Base-by-base conservation (phyloP, 352 stramenopile species). In the Phytophthora hibernalis region DNA sequence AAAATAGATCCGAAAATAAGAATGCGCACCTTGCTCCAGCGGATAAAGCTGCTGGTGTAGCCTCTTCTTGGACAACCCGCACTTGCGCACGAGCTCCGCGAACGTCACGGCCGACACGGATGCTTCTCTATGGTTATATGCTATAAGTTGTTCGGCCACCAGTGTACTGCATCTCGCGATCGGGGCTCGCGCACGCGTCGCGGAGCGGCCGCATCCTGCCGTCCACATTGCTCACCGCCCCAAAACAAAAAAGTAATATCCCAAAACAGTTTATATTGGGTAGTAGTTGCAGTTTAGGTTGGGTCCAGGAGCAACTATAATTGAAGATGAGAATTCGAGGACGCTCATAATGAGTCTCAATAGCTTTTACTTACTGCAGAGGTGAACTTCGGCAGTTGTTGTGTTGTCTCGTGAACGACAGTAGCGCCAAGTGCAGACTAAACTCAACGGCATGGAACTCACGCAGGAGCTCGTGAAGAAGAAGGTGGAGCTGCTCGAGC, bases 401-500 rank as follows among this genome's bases (percentile, higher is more conserved):
- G 20, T 49, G 43, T 35, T 45, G 18, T 10, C n/a, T 47, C 13
- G 28, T 9, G 37, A 44, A 44, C 3, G 37, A 44, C 15, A 44
- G 3, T 44, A 40, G 33, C 15, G 33, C 28, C 8, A 33, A 62
- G 48, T 56, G 16, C 10, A 18, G 8, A 26, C 5, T 8, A 54
- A 26, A 11, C 26, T 1, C 5, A 54, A 11, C 24, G 13, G 24
- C 18, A 80, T 74, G 65, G 63, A 84, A 72, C 68, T 70, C 33
- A 72, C 71, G 24, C 79, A 91, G 20, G 80, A 89, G 52, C 75
- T 95, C 28, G 80, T 90, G 43, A 82, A 82, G 61, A 90, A 94
- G 74, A 91, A 95, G 42, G 68, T 91, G 38, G 83, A 91, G 75
- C 68, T 94, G 59, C 82, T 94, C 13, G 72, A 65, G 31, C 76